phyloP scores from a whole-genome alignment of 495 filamentous ascomycete species.

The Daldinia bambusicola region DNA sequence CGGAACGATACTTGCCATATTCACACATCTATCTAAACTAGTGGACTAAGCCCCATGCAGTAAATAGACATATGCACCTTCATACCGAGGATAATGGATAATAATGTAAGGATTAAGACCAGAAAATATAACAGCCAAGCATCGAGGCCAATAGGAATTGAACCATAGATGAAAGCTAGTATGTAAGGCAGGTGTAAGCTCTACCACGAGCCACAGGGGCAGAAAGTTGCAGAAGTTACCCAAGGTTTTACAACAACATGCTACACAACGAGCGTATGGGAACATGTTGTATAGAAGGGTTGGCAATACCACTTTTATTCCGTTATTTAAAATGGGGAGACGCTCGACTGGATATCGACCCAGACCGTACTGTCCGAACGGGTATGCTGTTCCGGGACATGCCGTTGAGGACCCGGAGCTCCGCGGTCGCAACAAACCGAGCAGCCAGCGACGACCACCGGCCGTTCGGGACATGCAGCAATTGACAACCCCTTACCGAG shows the following conservation, averaged over 20 bases:
- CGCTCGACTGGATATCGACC: conserved; percentile 25
- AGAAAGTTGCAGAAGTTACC: background rate
- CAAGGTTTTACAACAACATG: background rate
- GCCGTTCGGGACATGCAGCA: conserved; percentile 29
- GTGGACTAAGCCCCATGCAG: background rate
- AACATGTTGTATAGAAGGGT: background rate
- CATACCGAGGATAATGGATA: conserved; percentile 2
- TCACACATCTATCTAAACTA: conserved; percentile 1
- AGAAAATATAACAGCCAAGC: conserved; percentile 15
- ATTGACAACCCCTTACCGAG: background rate
- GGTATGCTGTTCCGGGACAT: conserved; percentile 27
- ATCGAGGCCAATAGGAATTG: conserved; percentile 33
- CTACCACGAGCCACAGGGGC: conserved; percentile 22
- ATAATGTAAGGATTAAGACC: conserved; percentile 13
- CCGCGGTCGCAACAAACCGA: conserved; percentile 19
- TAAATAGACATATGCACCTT: conserved; percentile 2
- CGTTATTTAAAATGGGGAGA: conserved; percentile 16
- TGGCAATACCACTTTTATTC: background rate
- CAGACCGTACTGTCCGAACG: conserved; percentile 19
- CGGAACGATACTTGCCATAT: background rate
- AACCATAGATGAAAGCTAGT: conserved; percentile 25
- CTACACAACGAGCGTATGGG: background rate
- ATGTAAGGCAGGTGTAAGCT: conserved; percentile 24
- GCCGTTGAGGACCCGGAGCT: conserved; percentile 34
- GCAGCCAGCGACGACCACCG: conserved; percentile 12